Evolutionary conservation across 495 filamentous ascomycete genomes (phyloP).

Genomic region (Aspergillus wentii): DNA sequence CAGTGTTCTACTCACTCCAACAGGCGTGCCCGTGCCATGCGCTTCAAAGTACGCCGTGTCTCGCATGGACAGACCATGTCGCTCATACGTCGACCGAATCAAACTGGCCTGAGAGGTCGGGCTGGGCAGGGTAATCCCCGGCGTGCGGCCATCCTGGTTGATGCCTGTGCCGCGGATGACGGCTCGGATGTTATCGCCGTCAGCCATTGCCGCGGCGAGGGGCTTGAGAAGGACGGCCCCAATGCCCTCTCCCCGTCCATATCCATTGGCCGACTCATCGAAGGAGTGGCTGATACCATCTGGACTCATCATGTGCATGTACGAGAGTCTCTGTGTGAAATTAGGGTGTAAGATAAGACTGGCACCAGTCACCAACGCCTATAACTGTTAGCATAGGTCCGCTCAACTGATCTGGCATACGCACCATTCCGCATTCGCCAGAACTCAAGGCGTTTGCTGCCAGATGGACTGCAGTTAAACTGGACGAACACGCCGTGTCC

Average conservation of each 20-base stretch:
- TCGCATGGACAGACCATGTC: conserved; percentile 30
- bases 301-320: conserved; percentile 22
- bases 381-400: conserved; percentile 1
- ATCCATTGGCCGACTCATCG: conserved; percentile 28
- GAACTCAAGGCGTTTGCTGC: conserved; percentile 34
- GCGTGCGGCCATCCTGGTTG: conserved; percentile 34
- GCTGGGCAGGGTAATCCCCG: conserved; percentile 31
- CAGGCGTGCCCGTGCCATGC: conserved; percentile 52
- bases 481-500: conserved; percentile 41
- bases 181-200: conserved; percentile 26
- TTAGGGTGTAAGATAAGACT: conserved; percentile 24
- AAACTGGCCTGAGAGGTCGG: conserved; percentile 50
- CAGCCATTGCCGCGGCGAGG: conserved; percentile 19
- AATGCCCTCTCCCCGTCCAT: conserved; percentile 27
- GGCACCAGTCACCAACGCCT: conserved; percentile 22
- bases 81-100: conserved; percentile 46
- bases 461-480: conserved; percentile 31
- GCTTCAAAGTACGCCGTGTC: conserved; percentile 23
- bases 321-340: conserved; percentile 25
- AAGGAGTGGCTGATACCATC: conserved; percentile 27
- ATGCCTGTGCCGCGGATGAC: conserved; percentile 24
- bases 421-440: conserved; percentile 30
- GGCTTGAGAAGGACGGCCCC: conserved; percentile 25
- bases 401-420: no score
- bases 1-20: no score